A percentile compares a stretch with the other conserved stretches of the same genome.
phyloP scores from a whole-genome alignment of 176 grass and related monocot species.

The Avena eriantha region DNA sequence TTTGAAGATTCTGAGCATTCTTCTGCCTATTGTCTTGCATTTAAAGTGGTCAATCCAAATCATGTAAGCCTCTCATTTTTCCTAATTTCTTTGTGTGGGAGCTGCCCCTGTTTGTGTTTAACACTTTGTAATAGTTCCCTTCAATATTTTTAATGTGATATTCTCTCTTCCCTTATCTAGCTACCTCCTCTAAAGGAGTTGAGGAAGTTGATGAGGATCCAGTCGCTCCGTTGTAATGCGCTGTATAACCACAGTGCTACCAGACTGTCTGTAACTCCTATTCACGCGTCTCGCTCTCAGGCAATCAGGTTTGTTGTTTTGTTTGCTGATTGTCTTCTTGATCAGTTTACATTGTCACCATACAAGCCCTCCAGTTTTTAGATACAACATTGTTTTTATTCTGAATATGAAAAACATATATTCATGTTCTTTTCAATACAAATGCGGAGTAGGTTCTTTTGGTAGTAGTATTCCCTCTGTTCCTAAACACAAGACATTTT shows the following conservation, averaged over 20 bases:
- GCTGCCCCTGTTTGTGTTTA: not conserved
- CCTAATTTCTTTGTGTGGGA: slow-evolving; percentile 2
- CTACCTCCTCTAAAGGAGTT: slow-evolving; percentile 67
- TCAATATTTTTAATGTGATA: not conserved
- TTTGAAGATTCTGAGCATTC: slow-evolving; percentile 78
- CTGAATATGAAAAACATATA: not conserved
- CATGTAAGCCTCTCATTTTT: slow-evolving; percentile 64
- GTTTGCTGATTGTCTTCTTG: not conserved
- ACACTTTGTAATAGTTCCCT: not conserved
- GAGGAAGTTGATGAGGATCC: slow-evolving; percentile 79
- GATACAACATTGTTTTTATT: slow-evolving; percentile 17
- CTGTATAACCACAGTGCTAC: slow-evolving; percentile 71
- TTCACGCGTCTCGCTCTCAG: slow-evolving; percentile 86
- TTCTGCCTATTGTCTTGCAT: slow-evolving; percentile 82
- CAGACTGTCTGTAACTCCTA: slow-evolving; percentile 76
- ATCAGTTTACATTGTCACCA: slow-evolving; percentile 17
- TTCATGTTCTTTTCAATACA: not conserved
- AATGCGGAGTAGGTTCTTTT: not conserved
- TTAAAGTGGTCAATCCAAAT: slow-evolving; percentile 79
- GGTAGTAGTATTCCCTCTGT: not conserved
- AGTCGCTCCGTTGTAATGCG: slow-evolving; percentile 75
- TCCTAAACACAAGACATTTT: too few species aligned
- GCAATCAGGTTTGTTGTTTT: slow-evolving; percentile 62
- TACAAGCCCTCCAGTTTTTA: not conserved
- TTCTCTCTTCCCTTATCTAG: slow-evolving; percentile 43